Evolutionary conservation across 1,284 basidiomycete species (phyloP), one percentile per base, ranked within the genome.

Genomic region (Microbotryomycetes sp.): DNA sequence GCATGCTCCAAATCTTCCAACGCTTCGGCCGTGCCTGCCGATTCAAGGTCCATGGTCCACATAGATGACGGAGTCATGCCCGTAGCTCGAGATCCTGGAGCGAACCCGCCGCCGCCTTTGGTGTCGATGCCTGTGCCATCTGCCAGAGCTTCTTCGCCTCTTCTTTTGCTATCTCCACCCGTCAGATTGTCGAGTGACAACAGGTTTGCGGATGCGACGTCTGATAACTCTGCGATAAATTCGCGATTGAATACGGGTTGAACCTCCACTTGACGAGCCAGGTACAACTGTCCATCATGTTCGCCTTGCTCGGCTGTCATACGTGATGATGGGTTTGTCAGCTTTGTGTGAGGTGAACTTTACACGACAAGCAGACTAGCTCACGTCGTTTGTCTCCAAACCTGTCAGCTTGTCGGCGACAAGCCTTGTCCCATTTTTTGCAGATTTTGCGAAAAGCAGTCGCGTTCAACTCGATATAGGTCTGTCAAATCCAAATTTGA

Each of bases 171-270:
- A 22, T 70, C 64, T 25, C 56, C 49, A 2, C 56, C 63, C 49
- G 63, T 60, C 26, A 73, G 71, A 73, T 92, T 89, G 48, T 92
- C 92, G 55, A 97, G 83, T 73, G 98, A 91, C 29, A 97, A 80
- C 29, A 97, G 81, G 75, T 94, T 97, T 51, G 90, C 86, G 0
- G 96, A 88, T 15, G 97, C 94, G 6, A 91, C 68, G 73, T 98
- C 93, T 49, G 92, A 89, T 51, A 98, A 81, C 74, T 97, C 92
- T 54, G 92, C 89, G 64, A 99, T 94, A 72, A 97, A 89, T 83
- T 97, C 92, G 77, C 96, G 83, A 74, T 97, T 96, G 78, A 97
- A 97, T 50, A 92, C 92, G 3, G 94, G 96, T 74, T 98, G 96
- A 15, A 97, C 90, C 70, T 99, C 96, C 14, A 99, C 94, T 76